phyloP scores from a whole-genome alignment of 192 early-diverging fungal species.

The Coemansia guatemalensis region DNA sequence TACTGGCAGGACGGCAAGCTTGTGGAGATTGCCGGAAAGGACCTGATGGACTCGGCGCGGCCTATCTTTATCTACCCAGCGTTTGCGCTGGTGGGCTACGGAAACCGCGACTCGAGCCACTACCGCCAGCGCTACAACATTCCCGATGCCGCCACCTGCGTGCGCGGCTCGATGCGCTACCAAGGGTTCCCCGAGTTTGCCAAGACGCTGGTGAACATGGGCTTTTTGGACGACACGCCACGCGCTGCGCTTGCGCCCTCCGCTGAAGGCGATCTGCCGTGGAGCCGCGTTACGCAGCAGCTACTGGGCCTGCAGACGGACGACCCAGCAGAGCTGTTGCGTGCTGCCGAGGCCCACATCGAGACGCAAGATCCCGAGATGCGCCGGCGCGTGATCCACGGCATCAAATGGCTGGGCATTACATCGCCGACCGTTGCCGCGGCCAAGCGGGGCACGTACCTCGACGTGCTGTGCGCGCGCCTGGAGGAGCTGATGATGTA shows the following conservation, averaged over 20 bases:
- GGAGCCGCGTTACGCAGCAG: constrained; percentile 75
- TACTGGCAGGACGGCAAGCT: constrained; percentile 89
- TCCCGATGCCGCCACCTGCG: constrained; percentile 87
- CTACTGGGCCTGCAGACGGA: constrained; percentile 29
- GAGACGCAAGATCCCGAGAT: constrained; percentile 58
- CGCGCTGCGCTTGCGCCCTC: constrained; percentile 59
- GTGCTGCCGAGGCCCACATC: constrained; percentile 67
- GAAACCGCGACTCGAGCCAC: constrained; percentile 95
- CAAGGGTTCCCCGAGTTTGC: constrained; percentile 96
- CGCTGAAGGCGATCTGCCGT: constrained; percentile 61
- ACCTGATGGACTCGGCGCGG: constrained; percentile 91
- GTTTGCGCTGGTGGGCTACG: constrained; percentile 93
- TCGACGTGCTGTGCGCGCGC: constrained; percentile 94
- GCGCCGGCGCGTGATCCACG: constrained; percentile 64
- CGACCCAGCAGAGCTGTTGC: constrained; percentile 53
- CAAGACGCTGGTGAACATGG: constrained; percentile 91
- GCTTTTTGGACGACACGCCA: constrained; percentile 80
- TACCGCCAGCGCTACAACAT: constrained; percentile 95
- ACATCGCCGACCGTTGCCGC: constrained; percentile 72
- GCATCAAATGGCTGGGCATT: constrained; percentile 83
- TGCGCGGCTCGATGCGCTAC: constrained; percentile 95
- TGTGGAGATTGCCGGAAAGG: constrained; percentile 75
- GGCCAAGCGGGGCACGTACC: constrained; percentile 68
- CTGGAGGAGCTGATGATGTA: constrained; percentile 97
- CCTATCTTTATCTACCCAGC: constrained; percentile 93